Evolutionary conservation across 2,329 filamentous ascomycete genomes (phyloP).

Genomic region (Lecanosticta acicola): DNA sequence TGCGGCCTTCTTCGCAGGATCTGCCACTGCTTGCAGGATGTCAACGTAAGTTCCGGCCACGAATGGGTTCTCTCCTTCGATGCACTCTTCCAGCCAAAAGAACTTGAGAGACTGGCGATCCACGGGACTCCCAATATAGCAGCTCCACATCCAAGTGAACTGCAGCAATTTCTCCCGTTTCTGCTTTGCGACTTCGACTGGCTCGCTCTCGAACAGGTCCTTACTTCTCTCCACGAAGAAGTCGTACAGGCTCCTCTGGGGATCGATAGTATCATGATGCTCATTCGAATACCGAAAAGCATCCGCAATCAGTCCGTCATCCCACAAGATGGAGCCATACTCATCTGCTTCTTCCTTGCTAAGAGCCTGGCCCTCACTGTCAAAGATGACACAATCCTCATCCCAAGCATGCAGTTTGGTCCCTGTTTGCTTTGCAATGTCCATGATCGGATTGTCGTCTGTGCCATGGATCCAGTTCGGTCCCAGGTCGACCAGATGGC

Average conservation of each 20-base stretch:
- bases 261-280: slow-evolving; percentile 48
- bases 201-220: slow-evolving; percentile 34
- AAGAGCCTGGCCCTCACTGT: slow-evolving; percentile 52
- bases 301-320: slow-evolving; percentile 54
- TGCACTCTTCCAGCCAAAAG: slow-evolving; percentile 73
- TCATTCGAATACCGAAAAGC: slow-evolving; percentile 63
- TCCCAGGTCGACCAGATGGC: slow-evolving; percentile 38
- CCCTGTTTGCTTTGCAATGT: slow-evolving; percentile 57
- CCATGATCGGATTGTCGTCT: slow-evolving; percentile 62
- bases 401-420: slow-evolving; percentile 52
- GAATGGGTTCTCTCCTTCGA: slow-evolving; percentile 64
- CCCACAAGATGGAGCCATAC: slow-evolving; percentile 55
- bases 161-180: slow-evolving; percentile 48
- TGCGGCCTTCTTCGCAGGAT: slow-evolving; percentile 52
- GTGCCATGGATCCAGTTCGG: slow-evolving; percentile 81
- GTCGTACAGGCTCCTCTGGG: slow-evolving; percentile 50
- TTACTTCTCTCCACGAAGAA: slow-evolving; percentile 50
- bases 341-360: slow-evolving; percentile 36
- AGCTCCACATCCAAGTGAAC: slow-evolving; percentile 62
- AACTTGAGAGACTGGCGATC: slow-evolving; percentile 64
- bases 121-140: slow-evolving; percentile 62
- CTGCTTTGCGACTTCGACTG: slow-evolving; percentile 36
- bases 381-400: slow-evolving; percentile 50
- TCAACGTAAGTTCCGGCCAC: slow-evolving; percentile 56
- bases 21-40: slow-evolving; percentile 56